A percentile compares a stretch with the other conserved stretches of the same genome.
phyloP scores from a whole-genome alignment of 768 basidiomycete genomes.

The Mycena galopus region DNA sequence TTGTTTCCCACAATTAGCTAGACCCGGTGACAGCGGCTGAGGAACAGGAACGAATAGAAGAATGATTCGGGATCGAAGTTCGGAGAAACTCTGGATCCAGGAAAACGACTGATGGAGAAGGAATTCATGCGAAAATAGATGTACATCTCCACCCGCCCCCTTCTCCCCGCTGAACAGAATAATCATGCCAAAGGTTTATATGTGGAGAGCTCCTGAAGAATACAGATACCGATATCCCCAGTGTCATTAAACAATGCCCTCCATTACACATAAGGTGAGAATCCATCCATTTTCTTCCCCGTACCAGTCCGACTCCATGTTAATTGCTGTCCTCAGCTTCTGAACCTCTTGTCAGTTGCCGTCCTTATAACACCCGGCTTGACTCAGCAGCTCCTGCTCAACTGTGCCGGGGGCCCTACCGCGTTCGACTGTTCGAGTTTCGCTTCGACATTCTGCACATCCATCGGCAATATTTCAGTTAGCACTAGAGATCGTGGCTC shows the following conservation, averaged over 20 bases:
- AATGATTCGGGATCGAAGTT: neutral
- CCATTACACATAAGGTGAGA: neutral
- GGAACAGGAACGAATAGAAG: too few relatives aligned
- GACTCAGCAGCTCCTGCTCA: neutral
- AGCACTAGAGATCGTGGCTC: neutral
- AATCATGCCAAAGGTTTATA: neutral
- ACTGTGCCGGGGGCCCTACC: neutral
- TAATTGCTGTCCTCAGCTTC: neutral
- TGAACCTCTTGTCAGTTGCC: neutral
- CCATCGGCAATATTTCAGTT: neutral
- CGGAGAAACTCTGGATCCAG: neutral
- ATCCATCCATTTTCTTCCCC: neutral
- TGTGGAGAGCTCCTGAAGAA: neutral
- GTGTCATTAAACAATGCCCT: neutral
- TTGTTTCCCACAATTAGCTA: too few relatives aligned
- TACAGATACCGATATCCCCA: neutral
- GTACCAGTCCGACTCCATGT: neutral
- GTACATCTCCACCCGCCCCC: neutral
- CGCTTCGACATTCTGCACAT: neutral
- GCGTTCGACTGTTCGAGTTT: neutral
- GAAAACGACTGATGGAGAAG: neutral
- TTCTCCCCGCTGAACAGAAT: neutral
- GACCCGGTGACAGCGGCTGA: too few relatives aligned
- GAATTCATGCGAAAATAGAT: too few relatives aligned
- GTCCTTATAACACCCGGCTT: neutral